Percentiles rank a stretch among this genome's conserved stretches.
Evolutionary conservation across 129 eudicot genomes (phyloP).

Genomic region (Helianthus annuus): DNA sequence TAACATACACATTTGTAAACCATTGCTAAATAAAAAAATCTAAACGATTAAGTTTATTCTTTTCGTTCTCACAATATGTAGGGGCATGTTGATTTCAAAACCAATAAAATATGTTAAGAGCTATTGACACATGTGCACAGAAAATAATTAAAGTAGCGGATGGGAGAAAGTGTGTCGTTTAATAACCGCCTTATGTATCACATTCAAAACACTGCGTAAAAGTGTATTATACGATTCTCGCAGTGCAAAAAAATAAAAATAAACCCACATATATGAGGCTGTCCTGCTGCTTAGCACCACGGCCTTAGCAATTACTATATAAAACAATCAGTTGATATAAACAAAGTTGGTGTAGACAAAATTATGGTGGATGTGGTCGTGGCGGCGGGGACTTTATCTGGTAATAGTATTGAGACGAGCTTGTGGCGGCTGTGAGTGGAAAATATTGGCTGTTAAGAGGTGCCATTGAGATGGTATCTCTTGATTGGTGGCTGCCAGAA

Average conservation of each 20-base stretch:
- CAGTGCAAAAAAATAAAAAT: background rate
- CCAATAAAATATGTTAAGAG: no score
- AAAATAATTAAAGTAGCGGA: no score
- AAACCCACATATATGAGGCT: constrained; percentile 10
- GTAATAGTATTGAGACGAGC: constrained; percentile 46
- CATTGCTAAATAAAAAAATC: no score
- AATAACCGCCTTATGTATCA: no score
- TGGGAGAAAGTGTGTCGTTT: no score
- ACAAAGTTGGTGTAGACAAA: background rate
- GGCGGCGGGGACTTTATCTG: constrained; percentile 39
- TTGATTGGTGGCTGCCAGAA: constrained; percentile 27
- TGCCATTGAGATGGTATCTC: constrained; percentile 24
- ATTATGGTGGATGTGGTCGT: constrained; percentile 35
- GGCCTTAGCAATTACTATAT: constrained; percentile 7
- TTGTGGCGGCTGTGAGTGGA: constrained; percentile 32
- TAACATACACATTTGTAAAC: no score
- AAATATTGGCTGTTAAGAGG: constrained; percentile 32
- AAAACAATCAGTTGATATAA: constrained; percentile 21
- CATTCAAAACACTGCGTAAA: background rate
- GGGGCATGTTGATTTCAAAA: no score
- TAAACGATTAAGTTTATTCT: no score
- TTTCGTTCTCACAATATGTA: no score
- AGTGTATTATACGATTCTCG: constrained; percentile 1
- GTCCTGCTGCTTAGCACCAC: constrained; percentile 9
- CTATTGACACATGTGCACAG: no score